Conservation (phyloP, 495 filamentous ascomycete genomes). For the Xylaria venustula region DNA sequence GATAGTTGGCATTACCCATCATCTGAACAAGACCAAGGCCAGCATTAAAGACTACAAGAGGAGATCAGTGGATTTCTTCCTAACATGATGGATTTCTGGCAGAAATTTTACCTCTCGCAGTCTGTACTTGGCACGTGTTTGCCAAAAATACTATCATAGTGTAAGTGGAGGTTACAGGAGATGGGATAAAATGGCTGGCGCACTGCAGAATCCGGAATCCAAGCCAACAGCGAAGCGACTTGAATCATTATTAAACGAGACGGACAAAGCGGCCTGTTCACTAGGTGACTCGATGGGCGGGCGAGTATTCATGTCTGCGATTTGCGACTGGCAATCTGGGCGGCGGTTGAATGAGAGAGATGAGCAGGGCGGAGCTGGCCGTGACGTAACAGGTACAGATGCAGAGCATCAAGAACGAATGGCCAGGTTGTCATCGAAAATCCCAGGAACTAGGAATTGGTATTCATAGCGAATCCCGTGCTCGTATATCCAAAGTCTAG, state of each 20-base stretch:
- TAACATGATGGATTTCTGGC: neutral
- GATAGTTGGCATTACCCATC: constrained; percentile 83
- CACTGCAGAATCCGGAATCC: constrained; percentile 84
- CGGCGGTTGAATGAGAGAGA: neutral
- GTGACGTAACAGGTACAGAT: constrained; percentile 16
- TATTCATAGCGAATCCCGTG: constrained; percentile 5
- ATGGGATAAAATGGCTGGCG: constrained; percentile 24
- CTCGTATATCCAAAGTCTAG: neutral
- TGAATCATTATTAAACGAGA: constrained; percentile 82
- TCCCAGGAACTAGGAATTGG: neutral
- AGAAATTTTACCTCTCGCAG: constrained; percentile 39
- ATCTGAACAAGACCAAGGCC: constrained; percentile 83
- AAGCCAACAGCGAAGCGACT: constrained; percentile 88
- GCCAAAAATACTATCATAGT: constrained; percentile 66
- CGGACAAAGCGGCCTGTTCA: constrained; percentile 74
- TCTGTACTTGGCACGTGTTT: constrained; percentile 72
- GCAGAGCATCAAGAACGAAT: constrained; percentile 8
- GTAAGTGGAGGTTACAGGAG: constrained; percentile 6
- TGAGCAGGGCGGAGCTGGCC: constrained; percentile 1
- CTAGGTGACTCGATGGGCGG: constrained; percentile 76
- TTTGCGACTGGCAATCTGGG: constrained; percentile 5
- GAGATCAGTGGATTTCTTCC: neutral
- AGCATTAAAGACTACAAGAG: constrained; percentile 70
- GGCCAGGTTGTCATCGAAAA: constrained; percentile 13
- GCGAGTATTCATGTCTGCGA: constrained; percentile 79